These are phyloP conservation scores for Cyclotella cryptica DNA, from an alignment of 108 stramenopile genomes.

Conservation along the genomic window DNA sequence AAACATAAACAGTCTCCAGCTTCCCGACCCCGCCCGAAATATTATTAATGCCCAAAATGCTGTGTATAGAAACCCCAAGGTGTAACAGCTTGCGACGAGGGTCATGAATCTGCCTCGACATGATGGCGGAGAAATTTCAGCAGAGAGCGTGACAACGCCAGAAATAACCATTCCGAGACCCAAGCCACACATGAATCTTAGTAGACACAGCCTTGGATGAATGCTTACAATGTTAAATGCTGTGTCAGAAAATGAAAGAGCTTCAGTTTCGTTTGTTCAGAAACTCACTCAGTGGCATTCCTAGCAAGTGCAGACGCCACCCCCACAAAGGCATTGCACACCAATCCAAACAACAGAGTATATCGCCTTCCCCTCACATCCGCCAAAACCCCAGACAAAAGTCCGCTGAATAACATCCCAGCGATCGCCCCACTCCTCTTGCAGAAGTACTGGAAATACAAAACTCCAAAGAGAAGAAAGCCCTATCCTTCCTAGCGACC, in stretches of 20 bases:
- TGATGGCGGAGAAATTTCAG: slow-evolving; percentile 46
- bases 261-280: too few species aligned
- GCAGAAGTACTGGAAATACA: too few species aligned
- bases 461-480: too few species aligned
- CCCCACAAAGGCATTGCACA: slow-evolving; percentile 36
- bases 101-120: slow-evolving; percentile 48
- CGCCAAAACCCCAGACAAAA: slow-evolving; percentile 39
- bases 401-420: slow-evolving; percentile 48
- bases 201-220: slow-evolving; percentile 5
- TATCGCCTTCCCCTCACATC: slow-evolving; percentile 41
- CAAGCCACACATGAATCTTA: slow-evolving; percentile 46
- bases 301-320: slow-evolving; percentile 27
- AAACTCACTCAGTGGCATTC: slow-evolving; percentile 28
- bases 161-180: slow-evolving; percentile 42
- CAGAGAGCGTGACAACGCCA: slow-evolving; percentile 41
- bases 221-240: background rate
- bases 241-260: too few species aligned
- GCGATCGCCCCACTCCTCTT: too few species aligned
- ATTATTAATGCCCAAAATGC: slow-evolving; percentile 46
- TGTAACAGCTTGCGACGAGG: slow-evolving; percentile 47
- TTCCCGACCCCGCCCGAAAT: slow-evolving; percentile 36
- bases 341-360: slow-evolving; percentile 33
- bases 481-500: too few species aligned
- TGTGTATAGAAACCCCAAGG: slow-evolving; percentile 44
- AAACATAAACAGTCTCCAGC: slow-evolving; percentile 48